Evolutionary conservation across 139 green algal species (phyloP), one percentile per base, ranked within the genome.

Genomic region (Zygnema cylindricum): DNA sequence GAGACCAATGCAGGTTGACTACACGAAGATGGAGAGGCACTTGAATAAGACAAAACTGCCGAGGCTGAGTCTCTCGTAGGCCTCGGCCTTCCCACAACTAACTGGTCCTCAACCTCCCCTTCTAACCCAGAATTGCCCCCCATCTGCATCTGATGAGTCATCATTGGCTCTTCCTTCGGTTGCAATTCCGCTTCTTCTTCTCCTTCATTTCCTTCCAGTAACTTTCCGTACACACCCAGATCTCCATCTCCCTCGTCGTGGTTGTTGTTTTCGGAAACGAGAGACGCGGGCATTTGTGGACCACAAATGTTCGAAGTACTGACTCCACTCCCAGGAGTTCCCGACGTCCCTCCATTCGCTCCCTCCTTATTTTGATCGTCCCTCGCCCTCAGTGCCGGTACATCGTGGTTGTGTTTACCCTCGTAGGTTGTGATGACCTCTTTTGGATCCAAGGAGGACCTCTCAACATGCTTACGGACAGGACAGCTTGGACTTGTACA

Each of bases 381-480:
- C 36, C 16, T 43, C 38, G 16, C 21, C 21, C 71, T 7, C 7
- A 43, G 36, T 41, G 38, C 71, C 71, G 84, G 84, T 11, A 84
- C 36, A 49, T 86, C 86, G 36, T 94, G 91, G 30, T 81, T 94
- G 85, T 94, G 91, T n/a, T 87, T 86, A 32, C 88, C 88, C 91
- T 94, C 90, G 79, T 94, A 94, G 33, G 91, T 91, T 30, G 87
- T 91, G 1, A 91, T 91, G 41, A 89, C 77, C 33, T 82, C 76
- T 23, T 63, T 82, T 1, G 33, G 55, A 43, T 92, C 85, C 1
- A 40, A 23, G 0, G 39, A 7, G 22, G 69, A 93, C 43, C 87
- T 75, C 83, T 94, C 92, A 21, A 93, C 90, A 54, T 94, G 81
- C 87, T 94, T 94, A 1, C 90, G 77, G 69, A 92, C 92, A 2